A percentile compares a stretch with the other conserved stretches of the same genome.
These are phyloP conservation scores for Starmera pachycereana DNA, from an alignment of 805 yeast genomes.

Conservation along the genomic window DNA sequence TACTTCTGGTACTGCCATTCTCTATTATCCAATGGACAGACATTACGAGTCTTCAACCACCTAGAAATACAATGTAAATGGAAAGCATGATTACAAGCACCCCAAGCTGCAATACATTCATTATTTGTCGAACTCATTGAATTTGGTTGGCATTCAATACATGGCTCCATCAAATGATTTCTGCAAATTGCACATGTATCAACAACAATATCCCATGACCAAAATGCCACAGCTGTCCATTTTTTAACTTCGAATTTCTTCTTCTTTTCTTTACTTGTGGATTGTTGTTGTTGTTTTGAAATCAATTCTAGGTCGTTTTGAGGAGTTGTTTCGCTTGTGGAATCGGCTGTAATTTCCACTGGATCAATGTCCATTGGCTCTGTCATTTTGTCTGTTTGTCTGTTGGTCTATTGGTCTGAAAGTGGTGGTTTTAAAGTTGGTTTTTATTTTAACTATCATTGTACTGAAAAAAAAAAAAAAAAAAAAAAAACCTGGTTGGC, in stretches of 20 bases:
- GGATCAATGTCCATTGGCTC: constrained; percentile 18
- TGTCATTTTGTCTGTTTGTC: constrained; percentile 7
- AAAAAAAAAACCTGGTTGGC: no score
- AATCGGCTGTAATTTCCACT: constrained; percentile 2
- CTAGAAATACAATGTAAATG: constrained; percentile 93
- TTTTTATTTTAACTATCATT: no score
- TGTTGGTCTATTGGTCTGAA: no score
- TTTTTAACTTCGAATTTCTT: constrained; percentile 87
- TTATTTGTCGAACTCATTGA: constrained; percentile 49
- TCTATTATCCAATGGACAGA: constrained; percentile 91
- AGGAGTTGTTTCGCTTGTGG: background rate
- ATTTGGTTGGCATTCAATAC: constrained; percentile 92
- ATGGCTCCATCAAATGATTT: constrained; percentile 96
- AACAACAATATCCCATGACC: constrained; percentile 97
- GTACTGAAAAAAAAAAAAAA: no score
- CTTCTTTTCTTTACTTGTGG: constrained; percentile 24
- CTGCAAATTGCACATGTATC: constrained; percentile 98
- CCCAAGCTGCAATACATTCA: constrained; percentile 95
- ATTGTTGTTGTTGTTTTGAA: constrained; percentile 4
- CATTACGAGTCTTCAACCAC: constrained; percentile 92
- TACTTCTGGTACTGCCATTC: constrained; percentile 77
- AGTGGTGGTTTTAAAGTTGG: no score
- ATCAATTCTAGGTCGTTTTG: constrained; percentile 1
- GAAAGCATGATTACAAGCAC: constrained; percentile 95
- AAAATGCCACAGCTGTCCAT: constrained; percentile 99